Evolutionary conservation across 1,284 basidiomycete species (phyloP).

Genomic region (Ceratobasidium sp.): DNA sequence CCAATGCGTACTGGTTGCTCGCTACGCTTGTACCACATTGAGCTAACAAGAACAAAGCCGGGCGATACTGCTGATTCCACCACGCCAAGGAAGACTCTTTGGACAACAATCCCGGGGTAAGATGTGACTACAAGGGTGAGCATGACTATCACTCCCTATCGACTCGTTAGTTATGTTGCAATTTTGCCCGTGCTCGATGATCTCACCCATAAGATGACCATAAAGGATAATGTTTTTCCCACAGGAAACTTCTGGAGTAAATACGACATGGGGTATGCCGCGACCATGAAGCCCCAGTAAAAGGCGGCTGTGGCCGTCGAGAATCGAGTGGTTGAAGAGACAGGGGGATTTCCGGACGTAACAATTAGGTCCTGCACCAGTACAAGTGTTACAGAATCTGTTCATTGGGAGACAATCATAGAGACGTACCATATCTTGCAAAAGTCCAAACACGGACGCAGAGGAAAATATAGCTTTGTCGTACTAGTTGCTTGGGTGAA

Average conservation of each 20-base stretch:
- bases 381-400: not conserved
- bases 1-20: conserved; percentile 52
- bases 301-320: conserved; percentile 54
- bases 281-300: conserved; percentile 63
- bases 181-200: not conserved
- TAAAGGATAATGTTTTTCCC: conserved; percentile 54
- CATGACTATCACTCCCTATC: conserved; percentile 62
- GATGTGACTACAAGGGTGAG: conserved; percentile 60
- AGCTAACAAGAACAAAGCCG: conserved; percentile 63
- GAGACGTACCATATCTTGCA: conserved; percentile 44
- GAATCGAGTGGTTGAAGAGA: conserved; percentile 46
- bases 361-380: conserved; percentile 43
- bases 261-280: conserved; percentile 60
- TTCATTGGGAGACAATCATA: not conserved
- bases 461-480: conserved; percentile 63
- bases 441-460: conserved; percentile 63
- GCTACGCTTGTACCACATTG: conserved; percentile 62
- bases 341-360: conserved; percentile 41
- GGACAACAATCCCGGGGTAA: conserved; percentile 61
- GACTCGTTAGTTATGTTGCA: conserved; percentile 52
- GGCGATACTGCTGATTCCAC: conserved; percentile 62
- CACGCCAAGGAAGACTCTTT: conserved; percentile 61
- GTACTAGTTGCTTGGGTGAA: conserved; percentile 53
- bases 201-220: conserved; percentile 51
- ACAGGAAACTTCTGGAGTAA: conserved; percentile 61